Base-by-base conservation (phyloP, 2,329 filamentous ascomycete species). In the Xylaria sp. region DNA sequence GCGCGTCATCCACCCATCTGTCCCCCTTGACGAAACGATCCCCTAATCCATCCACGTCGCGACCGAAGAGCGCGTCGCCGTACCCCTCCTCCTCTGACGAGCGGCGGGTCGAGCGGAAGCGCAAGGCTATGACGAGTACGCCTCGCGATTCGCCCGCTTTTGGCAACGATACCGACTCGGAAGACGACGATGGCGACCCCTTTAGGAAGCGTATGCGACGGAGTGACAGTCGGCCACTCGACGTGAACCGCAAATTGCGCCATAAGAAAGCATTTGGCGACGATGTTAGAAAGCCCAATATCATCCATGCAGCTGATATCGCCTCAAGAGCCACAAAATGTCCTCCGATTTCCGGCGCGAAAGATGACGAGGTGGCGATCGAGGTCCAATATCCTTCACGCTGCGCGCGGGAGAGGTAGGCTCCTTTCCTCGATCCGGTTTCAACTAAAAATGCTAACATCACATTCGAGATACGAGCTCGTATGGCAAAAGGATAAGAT, bases 341-440 rank as follows among this genome's bases (percentile, higher is more conserved):
- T 68, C 83, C 85, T 33, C 84, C 84, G 0, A 83, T 85, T 13
- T 81, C 87, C 68, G 83, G 83, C 48, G 82, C 84, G 2, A 80
- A 82, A 57, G 81, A 83, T 57, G 83, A 89, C 67, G 86, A 89
- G 67, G 84, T 90, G 7, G 82, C 80, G 12, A 88, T 97, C 68
- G 84, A 90, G 77, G 82, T 98, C 74, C 92, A 96, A 79, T 98
- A 98, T 80, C 95, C 96, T 10, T 94, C 93, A 79, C 84, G 86
- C 70, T 87, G 89, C 65, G 85, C 86, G 59, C 87, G 87, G 62
- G 93, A 96, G 81, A 89, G 86, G 89, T 92, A 83, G 75, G 81
- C 51, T 33, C 56, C 28, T 15, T 51, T 28, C n/a, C 18, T 41
- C 18, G 13, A 15, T 20, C n/a, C 31, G 55, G 64, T 62, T 75